These are phyloP conservation scores for Knufia fluminis DNA, from an alignment of 2,329 filamentous ascomycete genomes.

Conservation along the genomic window DNA sequence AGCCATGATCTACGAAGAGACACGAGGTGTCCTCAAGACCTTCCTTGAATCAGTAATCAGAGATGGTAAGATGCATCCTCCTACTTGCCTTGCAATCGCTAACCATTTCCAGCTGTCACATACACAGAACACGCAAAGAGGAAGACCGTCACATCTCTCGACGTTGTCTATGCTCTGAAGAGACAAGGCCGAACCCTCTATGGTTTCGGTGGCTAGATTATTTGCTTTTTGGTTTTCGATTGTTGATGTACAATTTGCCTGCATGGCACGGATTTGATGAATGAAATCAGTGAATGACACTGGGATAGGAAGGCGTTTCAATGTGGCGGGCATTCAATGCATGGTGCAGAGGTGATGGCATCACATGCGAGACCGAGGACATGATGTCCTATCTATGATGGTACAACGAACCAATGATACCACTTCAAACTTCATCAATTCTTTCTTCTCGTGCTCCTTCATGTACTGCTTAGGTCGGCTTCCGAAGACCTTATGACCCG, in stretches of 20 bases:
- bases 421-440: not conserved
- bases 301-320: conserved; percentile 2
- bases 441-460: not conserved
- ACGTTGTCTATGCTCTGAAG: conserved; percentile 60
- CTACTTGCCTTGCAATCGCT: too few species aligned
- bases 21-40: conserved; percentile 66
- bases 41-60: conserved; percentile 59
- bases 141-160: conserved; percentile 65
- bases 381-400: not conserved
- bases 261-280: conserved; percentile 4
- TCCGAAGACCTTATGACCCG: too few species aligned
- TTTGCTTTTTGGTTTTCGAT: not conserved
- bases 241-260: conserved; percentile 7
- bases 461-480: too few species aligned
- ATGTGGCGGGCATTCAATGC: conserved; percentile 5
- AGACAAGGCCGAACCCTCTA: conserved; percentile 64
- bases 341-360: conserved; percentile 1
- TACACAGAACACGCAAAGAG: conserved; percentile 75
- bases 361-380: conserved; percentile 2
- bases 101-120: too few species aligned
- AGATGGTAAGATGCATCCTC: too few species aligned
- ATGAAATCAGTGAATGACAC: conserved; percentile 4
- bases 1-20: conserved; percentile 81
- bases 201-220: conserved; percentile 66
- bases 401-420: conserved; percentile 7